These are phyloP conservation scores for Ascocoryne sarcoides DNA, from an alignment of 2,329 filamentous ascomycete genomes.

Conservation along the genomic window DNA sequence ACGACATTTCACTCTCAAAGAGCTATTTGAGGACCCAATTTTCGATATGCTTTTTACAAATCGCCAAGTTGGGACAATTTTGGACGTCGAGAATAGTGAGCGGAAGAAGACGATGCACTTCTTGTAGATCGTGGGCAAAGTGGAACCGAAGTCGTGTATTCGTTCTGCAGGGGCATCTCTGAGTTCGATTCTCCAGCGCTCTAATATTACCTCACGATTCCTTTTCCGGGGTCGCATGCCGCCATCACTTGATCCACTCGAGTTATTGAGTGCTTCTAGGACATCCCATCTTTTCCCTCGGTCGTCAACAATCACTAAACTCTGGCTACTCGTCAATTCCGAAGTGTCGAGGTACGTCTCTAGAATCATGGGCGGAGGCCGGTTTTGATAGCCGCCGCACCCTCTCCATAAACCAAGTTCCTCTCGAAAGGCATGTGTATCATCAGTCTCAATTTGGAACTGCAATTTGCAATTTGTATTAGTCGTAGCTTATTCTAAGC, in stretches of 20 bases:
- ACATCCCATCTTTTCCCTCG: conserved; percentile 91
- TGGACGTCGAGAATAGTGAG: conserved; percentile 73
- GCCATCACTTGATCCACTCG: conserved; percentile 36
- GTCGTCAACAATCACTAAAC: conserved; percentile 79
- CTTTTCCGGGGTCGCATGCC: conserved; percentile 29
- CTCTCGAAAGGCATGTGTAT: conserved; percentile 79
- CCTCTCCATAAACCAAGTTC: conserved; percentile 75
- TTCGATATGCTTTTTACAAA: conserved; percentile 66
- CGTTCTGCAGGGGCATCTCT: conserved; percentile 47
- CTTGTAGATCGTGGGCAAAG: conserved; percentile 86
- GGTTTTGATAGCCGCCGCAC: conserved; percentile 67
- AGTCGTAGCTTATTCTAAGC: conserved; percentile 2
- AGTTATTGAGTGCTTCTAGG: conserved; percentile 65
- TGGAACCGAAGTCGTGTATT: conserved; percentile 49
- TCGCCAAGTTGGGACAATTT: conserved; percentile 79
- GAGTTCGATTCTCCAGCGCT: conserved; percentile 84
- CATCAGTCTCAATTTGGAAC: conserved; percentile 94
- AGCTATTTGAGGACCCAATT: conserved; percentile 50
- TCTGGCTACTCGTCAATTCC: conserved; percentile 72
- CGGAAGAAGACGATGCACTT: conserved; percentile 93
- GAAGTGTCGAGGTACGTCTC: conserved; percentile 83
- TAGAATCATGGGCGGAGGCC: conserved; percentile 76
- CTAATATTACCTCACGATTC: conserved; percentile 70
- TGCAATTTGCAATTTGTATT: conserved; percentile 32
- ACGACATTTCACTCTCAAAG: conserved; percentile 70